Base-by-base conservation (phyloP, 768 basidiomycete genomes). In the Russula sp. region DNA sequence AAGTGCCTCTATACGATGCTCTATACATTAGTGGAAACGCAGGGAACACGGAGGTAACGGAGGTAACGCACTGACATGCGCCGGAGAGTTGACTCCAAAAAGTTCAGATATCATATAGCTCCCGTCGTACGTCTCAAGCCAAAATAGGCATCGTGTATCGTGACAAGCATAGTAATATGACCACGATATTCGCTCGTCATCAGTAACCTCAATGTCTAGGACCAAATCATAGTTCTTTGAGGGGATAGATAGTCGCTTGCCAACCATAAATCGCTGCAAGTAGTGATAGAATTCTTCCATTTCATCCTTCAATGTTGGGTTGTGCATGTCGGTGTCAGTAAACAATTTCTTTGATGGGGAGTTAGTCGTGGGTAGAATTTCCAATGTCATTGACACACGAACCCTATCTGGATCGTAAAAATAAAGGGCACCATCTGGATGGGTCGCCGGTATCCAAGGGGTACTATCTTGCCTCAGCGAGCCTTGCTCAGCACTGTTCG, bases 401-500 rank as follows among this genome's bases (percentile, higher is more conserved):
- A 83, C 84, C 72, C 77, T 77, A 3, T 73, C 65, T 50, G 60
- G n/a, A 59, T 84, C 75, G 65, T 76, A 77, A 59, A 81, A 87
- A 67, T 86, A 87, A 18, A 79, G 75, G 16, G 75, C 78, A 7
- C 86, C 86, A 70, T 87, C 85, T 0, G 85, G 84, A 65, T 87
- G 86, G 2, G 74, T 70, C 38, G 73, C 72, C 1, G 77, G 69
- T 7, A 39, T 69, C 86, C 86, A 87, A 2, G 55, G 56, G 6
- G 9, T 18, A 18, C 48, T 39, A 25, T 51, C 56, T 41, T 56
- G 41, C 25, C 9, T 45, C 4, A 20, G 22, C 34, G n/a, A 46
- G 29, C 7, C 56, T 16, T 57, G 60, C 0, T 61, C 56, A 29
- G 13, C 8, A n/a, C 3, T n/a, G 2, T 1, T 32, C 2, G 36